Conservation (phyloP, 208 protist species). For the Trypanosoma platydactyli region DNA sequence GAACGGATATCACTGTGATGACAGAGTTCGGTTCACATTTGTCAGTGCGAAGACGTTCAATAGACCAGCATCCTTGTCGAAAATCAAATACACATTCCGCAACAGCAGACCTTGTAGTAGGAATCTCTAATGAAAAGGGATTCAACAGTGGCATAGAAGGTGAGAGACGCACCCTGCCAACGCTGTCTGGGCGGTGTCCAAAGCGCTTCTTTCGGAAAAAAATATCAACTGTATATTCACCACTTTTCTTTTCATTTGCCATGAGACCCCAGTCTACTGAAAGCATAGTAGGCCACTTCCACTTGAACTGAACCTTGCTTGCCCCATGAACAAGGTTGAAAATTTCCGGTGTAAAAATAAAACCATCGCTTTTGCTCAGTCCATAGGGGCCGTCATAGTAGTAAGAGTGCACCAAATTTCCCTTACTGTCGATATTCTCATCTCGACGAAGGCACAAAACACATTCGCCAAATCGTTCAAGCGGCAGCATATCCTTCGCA, state of each 20-base stretch:
- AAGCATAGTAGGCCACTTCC: conserved; percentile 78
- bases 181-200: conserved; percentile 52
- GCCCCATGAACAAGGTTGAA: conserved; percentile 65
- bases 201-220: conserved; percentile 75
- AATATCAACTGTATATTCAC: conserved; percentile 50
- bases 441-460: conserved; percentile 31
- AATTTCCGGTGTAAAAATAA: conserved; percentile 77
- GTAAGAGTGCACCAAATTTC: conserved; percentile 24
- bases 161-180: conserved; percentile 53
- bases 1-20: conserved; percentile 75
- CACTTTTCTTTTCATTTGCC: conserved; percentile 27
- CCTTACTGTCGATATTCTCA: neutral
- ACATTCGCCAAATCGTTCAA: conserved; percentile 39
- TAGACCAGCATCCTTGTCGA: conserved; percentile 40
- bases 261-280: conserved; percentile 77
- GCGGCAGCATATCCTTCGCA: conserved; percentile 66
- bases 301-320: conserved; percentile 69
- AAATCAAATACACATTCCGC: conserved; percentile 67
- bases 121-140: conserved; percentile 43
- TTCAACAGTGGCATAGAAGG: conserved; percentile 51
- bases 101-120: conserved; percentile 34
- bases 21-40: conserved; percentile 77
- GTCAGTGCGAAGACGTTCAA: conserved; percentile 67
- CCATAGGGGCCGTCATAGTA: conserved; percentile 50
- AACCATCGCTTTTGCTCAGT: conserved; percentile 66